phyloP scores from a whole-genome alignment of 495 filamentous ascomycete genomes.

The Pyrenula aspistea region DNA sequence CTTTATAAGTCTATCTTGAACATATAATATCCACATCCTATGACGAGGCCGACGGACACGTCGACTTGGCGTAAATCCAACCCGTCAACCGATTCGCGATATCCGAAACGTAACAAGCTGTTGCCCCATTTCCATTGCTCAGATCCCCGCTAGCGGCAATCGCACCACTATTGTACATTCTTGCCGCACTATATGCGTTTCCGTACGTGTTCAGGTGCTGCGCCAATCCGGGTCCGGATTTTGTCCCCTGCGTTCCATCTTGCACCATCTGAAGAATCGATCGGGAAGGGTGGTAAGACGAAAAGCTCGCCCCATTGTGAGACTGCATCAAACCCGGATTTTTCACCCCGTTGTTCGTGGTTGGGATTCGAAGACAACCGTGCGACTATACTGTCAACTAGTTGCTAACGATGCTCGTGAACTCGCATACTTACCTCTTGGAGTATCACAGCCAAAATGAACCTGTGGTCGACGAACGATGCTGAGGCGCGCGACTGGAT shows the following conservation, averaged over 20 bases:
- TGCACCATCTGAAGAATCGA: constrained; percentile 23
- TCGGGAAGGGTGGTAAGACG: constrained; percentile 6
- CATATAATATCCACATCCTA: background rate
- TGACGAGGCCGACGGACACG: background rate
- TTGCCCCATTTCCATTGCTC: constrained; percentile 17
- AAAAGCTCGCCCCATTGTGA: constrained; percentile 12
- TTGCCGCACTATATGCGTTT: constrained; percentile 17
- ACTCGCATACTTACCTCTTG: constrained; percentile 16
- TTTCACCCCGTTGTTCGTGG: constrained; percentile 7
- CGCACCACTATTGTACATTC: constrained; percentile 25
- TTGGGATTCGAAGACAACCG: constrained; percentile 10
- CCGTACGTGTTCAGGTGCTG: constrained; percentile 20
- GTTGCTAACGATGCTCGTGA: background rate
- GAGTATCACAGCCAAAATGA: constrained; percentile 26
- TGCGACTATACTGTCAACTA: constrained; percentile 8
- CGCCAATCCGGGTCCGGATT: constrained; percentile 17
- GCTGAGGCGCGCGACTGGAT: constrained; percentile 17
- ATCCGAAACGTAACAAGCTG: constrained; percentile 23
- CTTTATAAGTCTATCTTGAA: background rate
- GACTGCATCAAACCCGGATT: constrained; percentile 27
- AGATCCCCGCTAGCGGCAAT: constrained; percentile 16
- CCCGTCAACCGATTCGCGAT: constrained; percentile 25
- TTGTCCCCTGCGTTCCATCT: constrained; percentile 23
- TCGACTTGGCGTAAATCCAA: constrained; percentile 15
- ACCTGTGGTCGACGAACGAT: constrained; percentile 18